Percentiles rank a stretch among this genome's conserved stretches.
These are phyloP conservation scores for Rutidosis leptorrhynchoides DNA, from an alignment of 129 eudicot species.

Conservation along the genomic window DNA sequence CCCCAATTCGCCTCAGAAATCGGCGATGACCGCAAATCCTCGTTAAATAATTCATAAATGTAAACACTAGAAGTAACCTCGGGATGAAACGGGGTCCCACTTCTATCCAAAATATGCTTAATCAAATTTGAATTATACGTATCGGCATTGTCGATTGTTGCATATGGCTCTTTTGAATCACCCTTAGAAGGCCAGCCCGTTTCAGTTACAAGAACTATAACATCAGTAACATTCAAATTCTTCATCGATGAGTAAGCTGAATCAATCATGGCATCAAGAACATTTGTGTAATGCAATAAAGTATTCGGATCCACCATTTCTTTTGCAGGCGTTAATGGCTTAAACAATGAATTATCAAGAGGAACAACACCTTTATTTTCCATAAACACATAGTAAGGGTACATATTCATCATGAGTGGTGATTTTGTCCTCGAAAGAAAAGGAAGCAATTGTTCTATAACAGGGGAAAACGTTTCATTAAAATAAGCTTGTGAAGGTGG, in stretches of 20 bases:
- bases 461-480: conserved; percentile 61
- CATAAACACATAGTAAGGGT: conserved; percentile 94
- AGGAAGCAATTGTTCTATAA: conserved; percentile 50
- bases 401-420: conserved; percentile 92
- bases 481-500: conserved; percentile 99
- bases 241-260: conserved; percentile 83
- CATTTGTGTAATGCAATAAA: conserved; percentile 82
- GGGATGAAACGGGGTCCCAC: conserved; percentile 86
- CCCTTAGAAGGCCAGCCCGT: conserved; percentile 99
- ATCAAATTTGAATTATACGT: conserved; percentile 83
- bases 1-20: conserved; percentile 97
- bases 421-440: conserved; percentile 71
- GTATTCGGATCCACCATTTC: conserved; percentile 98
- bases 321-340: conserved; percentile 84
- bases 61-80: conserved; percentile 80
- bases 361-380: conserved; percentile 97
- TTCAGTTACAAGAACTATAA: conserved; percentile 72
- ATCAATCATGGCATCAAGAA: conserved; percentile 90
- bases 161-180: conserved; percentile 88
- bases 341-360: conserved; percentile 78
- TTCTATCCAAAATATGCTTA: conserved; percentile 67
- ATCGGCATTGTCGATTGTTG: conserved; percentile 86
- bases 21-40: conserved; percentile 86
- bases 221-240: conserved; percentile 76
- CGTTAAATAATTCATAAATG: conserved; percentile 84